Percentiles rank a stretch among this genome's conserved stretches.
Evolutionary conservation across 208 protist genomes (phyloP).

Genomic region (Spongospora subterranea): DNA sequence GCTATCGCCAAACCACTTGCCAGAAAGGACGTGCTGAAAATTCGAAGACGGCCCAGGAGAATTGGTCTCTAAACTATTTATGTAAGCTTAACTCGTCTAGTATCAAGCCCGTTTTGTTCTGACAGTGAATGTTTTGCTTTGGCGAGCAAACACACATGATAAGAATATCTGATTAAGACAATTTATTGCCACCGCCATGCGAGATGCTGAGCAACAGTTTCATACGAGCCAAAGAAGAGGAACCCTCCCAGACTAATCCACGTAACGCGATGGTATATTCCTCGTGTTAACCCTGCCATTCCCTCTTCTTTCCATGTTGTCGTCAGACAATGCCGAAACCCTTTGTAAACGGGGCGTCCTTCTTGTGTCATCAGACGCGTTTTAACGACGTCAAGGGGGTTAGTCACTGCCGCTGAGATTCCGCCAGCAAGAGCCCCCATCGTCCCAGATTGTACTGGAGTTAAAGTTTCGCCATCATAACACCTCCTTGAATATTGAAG

Average conservation of each 20-base stretch:
- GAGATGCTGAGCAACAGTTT: conserved; percentile 19
- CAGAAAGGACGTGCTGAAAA: background rate
- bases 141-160: background rate
- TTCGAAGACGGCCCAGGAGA: background rate
- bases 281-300: background rate
- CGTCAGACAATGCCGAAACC: background rate
- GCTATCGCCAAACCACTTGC: background rate
- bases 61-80: background rate
- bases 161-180: background rate
- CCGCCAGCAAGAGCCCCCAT: background rate
- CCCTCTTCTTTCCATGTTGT: conserved; percentile 25
- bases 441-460: background rate
- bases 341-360: background rate
- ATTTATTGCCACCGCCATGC: background rate
- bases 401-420: conserved; percentile 11
- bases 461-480: background rate
- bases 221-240: conserved; percentile 39
- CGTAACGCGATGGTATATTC: conserved; percentile 39
- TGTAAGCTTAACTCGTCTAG: no score
- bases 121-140: background rate
- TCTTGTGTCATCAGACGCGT: conserved; percentile 44
- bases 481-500: background rate
- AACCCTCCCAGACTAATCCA: conserved; percentile 52
- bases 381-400: conserved; percentile 37
- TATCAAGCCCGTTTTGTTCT: no score